Evolutionary conservation across 768 basidiomycete species (phyloP), one percentile per base, ranked within the genome.

Genomic region (Tremella yokohamensis): DNA sequence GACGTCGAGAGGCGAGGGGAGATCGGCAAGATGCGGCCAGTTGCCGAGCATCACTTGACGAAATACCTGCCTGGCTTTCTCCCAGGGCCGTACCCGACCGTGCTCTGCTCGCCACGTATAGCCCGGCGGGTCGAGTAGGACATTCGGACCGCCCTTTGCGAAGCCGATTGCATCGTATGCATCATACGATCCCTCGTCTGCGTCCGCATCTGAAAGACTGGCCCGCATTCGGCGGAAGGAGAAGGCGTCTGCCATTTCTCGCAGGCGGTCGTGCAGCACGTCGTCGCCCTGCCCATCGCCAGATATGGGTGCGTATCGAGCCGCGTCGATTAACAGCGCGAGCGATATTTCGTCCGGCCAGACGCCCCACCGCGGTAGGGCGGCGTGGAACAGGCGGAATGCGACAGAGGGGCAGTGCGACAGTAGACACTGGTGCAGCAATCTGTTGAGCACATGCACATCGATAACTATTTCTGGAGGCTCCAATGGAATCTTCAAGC

Each of bases 321-420:
- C 42, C 38, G 40, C 79, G 52, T 84, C 81, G 49, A 90, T 79
- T 11, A 90, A 68, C 53, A 85, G 78, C 44, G 80, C 79, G 52
- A 90, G 81, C 26, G 86, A 83, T 50, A 75, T 71, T 16, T 79
- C 72, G 47, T 86, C 82, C 0, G 85, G 85, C 2, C 77, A 71
- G 0, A 85, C 77, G 3, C 78, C 80, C 70, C 87, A 91, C 2
- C 89, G 72, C 0, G 74, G 65, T 2, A 78, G 77, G 76, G 88
- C 82, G 22, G 83, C 75, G n/a, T 85, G 84, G 86, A 87, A 90
- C 1, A 89, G 66, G 13, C 68, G 57, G 15, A 67, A 56, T 1
- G 70, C 64, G 0, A 66, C 38, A 15, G 52, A 52, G 15, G 64
- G 62, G 13, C 34, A 26, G 2, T 57, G 49, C 11, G 29, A 38